Conservation (phyloP, 2,329 filamentous ascomycete genomes). For the Tricladium varicosporioides region DNA sequence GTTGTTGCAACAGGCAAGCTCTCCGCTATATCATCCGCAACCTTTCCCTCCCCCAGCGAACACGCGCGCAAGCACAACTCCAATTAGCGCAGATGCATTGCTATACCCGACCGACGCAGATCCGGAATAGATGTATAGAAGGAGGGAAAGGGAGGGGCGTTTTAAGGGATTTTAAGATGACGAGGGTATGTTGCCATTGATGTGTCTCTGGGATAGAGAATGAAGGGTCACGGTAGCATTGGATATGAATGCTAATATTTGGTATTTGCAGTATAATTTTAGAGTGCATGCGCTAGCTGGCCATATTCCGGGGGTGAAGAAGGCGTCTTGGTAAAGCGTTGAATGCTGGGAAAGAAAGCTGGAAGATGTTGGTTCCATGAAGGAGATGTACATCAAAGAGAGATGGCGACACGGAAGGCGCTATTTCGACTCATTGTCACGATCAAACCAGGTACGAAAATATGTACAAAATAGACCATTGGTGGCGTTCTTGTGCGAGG, state of each 20-base stretch:
- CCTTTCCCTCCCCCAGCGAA: slow-evolving; percentile 75
- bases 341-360: neutral
- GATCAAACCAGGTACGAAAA: neutral
- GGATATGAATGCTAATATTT: slow-evolving; percentile 20
- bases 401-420: too few relatives aligned
- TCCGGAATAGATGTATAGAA: slow-evolving; percentile 88
- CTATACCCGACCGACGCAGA: slow-evolving; percentile 91
- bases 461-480: neutral
- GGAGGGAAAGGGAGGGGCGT: slow-evolving; percentile 89
- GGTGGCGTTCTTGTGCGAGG: neutral
- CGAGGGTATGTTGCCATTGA: slow-evolving; percentile 65
- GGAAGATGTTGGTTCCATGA: neutral
- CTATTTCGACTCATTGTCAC: neutral
- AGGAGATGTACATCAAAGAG: neutral
- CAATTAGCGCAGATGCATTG: slow-evolving; percentile 93
- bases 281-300: slow-evolving; percentile 83
- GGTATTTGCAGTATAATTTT: slow-evolving; percentile 76
- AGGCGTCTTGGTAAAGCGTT: slow-evolving; percentile 81
- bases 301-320: slow-evolving; percentile 86
- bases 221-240: neutral
- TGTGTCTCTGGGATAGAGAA: neutral
- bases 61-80: slow-evolving; percentile 88
- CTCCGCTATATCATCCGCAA: slow-evolving; percentile 93
- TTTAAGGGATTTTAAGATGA: slow-evolving; percentile 89
- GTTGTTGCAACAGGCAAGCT: slow-evolving; percentile 65